Evolutionary conservation across 2,329 filamentous ascomycete species (phyloP), one percentile per base, ranked within the genome.

Genomic region (Paraconiothyrium sp.): DNA sequence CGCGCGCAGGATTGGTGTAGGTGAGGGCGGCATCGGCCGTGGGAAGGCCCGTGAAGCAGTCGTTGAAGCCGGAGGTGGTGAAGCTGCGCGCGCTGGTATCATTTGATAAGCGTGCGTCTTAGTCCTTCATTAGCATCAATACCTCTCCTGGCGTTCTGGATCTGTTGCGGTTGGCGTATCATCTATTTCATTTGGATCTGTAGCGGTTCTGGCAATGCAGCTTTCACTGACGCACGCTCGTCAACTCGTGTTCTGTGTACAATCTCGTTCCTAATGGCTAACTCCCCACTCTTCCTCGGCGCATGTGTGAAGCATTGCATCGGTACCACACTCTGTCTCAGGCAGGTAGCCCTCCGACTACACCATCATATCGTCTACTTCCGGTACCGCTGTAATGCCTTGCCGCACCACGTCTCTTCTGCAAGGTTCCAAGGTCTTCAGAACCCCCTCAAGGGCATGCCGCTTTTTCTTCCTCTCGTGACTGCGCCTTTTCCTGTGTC

Each of bases 1-100:
- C 22, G 94, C 95, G 4, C 88, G 92, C 63, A 85, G 95, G 59
- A 99, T 99, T 95, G 94, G 95, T 13, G 94, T 99, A 10, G 94
- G 94, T 13, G 93, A 97, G 78, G 91, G 92, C 73, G 90, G 85
- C 9, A 76, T 86, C 30, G 85, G 83, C 9, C 84, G 86, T 72
- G 88, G 87, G 34, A 87, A 87, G 76, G 81, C 82, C 48, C 83
- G 85, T 54, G 82, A 83, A 63, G 81, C 82, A 58, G 82, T 84
- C 41, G 81, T 88, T 55, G 85, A 89, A 60, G 84, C 82, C 63
- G 85, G 85, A 24, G 87, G 84, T 48, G 87, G 87, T 9, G 87
- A 89, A 75, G 87, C 84, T 58, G 88, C 87, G 43, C 82, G 88
- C 66, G 88, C 86, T 39, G 77, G 77, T 9, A 74, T 78, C 41